Conservation (phyloP, 2,329 filamentous ascomycete genomes). For the Alternaria ethzedia region DNA sequence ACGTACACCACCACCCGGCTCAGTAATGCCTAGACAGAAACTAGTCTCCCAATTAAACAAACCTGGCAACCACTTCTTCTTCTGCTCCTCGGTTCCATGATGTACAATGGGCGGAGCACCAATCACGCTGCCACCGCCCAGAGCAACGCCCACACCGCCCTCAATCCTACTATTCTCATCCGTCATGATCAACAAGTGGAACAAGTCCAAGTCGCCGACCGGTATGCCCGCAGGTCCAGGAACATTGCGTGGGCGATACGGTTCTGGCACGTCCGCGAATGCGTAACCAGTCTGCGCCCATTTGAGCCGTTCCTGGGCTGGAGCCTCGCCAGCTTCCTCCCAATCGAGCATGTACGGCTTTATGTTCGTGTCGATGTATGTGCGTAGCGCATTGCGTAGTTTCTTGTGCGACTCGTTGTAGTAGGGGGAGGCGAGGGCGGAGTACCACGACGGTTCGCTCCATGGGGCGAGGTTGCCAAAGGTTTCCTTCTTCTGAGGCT, state of each 20-base stretch:
- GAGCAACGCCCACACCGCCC: constrained; percentile 63
- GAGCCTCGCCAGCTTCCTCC: constrained; percentile 61
- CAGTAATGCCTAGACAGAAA: constrained; percentile 70
- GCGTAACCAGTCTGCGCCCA: constrained; percentile 52
- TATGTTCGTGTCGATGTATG: constrained; percentile 66
- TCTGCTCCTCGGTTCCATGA: constrained; percentile 66
- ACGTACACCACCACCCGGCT: constrained; percentile 60
- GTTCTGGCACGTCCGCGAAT: constrained; percentile 53
- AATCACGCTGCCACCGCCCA: constrained; percentile 67
- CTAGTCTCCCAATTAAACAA: constrained; percentile 65
- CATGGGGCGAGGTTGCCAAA: constrained; percentile 51
- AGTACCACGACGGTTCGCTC: constrained; percentile 56
- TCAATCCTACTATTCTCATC: constrained; percentile 64
- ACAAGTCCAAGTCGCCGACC: constrained; percentile 46
- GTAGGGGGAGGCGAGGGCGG: constrained; percentile 62
- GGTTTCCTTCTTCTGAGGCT: constrained; percentile 32
- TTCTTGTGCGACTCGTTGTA: constrained; percentile 67
- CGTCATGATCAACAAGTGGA: constrained; percentile 57
- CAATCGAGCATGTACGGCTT: constrained; percentile 67
- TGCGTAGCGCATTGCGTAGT: constrained; percentile 63
- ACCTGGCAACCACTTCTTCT: constrained; percentile 63
- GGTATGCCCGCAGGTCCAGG: constrained; percentile 48
- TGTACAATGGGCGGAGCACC: constrained; percentile 69
- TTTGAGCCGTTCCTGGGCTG: constrained; percentile 52
- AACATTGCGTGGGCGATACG: constrained; percentile 51